phyloP scores from a whole-genome alignment of 1,284 basidiomycete genomes.

The Anthracocystis panici-leucophaei region DNA sequence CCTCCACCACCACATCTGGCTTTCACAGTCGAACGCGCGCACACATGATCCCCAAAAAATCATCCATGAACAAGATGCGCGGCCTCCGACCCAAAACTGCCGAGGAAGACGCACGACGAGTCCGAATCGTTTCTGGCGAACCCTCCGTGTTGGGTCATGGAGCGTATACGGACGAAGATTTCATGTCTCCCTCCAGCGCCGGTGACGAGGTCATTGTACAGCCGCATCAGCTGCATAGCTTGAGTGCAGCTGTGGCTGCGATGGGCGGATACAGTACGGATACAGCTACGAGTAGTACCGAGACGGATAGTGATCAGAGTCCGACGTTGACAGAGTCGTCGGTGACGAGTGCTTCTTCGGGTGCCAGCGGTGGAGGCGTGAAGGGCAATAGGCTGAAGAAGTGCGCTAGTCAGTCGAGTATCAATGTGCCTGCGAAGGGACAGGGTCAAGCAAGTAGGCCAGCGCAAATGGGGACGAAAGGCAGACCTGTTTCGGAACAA shows the following conservation, averaged over 20 bases:
- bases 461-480: background rate
- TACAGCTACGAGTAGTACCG: constrained; percentile 33
- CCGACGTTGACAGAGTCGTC: constrained; percentile 46
- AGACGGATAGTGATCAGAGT: constrained; percentile 41
- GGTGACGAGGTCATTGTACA: constrained; percentile 27
- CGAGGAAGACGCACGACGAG: constrained; percentile 44
- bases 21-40: constrained; percentile 39
- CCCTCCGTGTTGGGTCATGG: constrained; percentile 51
- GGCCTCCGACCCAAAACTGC: constrained; percentile 36
- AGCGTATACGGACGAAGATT: constrained; percentile 48
- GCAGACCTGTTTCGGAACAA: constrained; percentile 11
- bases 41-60: constrained; percentile 47
- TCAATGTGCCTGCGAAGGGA: background rate
- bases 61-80: constrained; percentile 42
- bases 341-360: constrained; percentile 25
- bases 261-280: constrained; percentile 37
- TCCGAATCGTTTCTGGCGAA: constrained; percentile 59
- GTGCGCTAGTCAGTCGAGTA: constrained; percentile 37
- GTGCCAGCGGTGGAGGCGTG: constrained; percentile 12
- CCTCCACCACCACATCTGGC: constrained; percentile 26
- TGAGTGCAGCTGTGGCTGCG: constrained; percentile 49
- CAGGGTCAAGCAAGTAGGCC: background rate
- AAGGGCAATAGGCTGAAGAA: constrained; percentile 26
- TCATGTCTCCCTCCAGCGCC: constrained; percentile 30
- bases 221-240: constrained; percentile 40